Conservation (phyloP, 2,329 filamentous ascomycete genomes). For the Aspergillus fructus region DNA sequence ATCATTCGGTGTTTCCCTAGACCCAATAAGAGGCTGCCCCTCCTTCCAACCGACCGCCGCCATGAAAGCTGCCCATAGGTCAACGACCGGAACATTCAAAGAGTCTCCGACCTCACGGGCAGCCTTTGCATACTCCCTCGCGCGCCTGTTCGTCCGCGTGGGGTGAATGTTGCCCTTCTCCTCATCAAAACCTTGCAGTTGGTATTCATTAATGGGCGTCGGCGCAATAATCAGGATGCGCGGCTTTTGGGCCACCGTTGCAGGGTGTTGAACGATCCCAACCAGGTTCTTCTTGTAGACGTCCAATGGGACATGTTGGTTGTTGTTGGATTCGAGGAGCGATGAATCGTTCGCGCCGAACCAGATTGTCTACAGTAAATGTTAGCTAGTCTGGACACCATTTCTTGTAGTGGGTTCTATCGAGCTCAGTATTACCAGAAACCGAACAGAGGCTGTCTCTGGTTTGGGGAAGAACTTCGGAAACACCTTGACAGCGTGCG, state of each 20-base stretch:
- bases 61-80: slow-evolving; percentile 81
- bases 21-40: slow-evolving; percentile 55
- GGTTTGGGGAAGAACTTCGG: slow-evolving; percentile 70
- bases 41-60: slow-evolving; percentile 56
- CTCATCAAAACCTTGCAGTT: slow-evolving; percentile 52
- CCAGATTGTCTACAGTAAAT: slow-evolving; percentile 63
- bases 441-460: slow-evolving; percentile 47
- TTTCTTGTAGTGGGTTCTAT: background rate
- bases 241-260: slow-evolving; percentile 67
- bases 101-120: slow-evolving; percentile 61
- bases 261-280: slow-evolving; percentile 70
- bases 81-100: slow-evolving; percentile 63
- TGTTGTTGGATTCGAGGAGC: slow-evolving; percentile 56
- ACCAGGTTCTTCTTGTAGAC: slow-evolving; percentile 72
- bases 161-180: slow-evolving; percentile 49
- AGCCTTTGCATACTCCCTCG: slow-evolving; percentile 65
- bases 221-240: slow-evolving; percentile 76
- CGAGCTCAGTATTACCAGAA: slow-evolving; percentile 38
- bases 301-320: slow-evolving; percentile 75
- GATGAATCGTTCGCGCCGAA: slow-evolving; percentile 91
- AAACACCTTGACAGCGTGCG: slow-evolving; percentile 68
- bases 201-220: slow-evolving; percentile 78
- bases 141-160: slow-evolving; percentile 60
- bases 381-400: slow-evolving; percentile 1
- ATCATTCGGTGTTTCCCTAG: slow-evolving; percentile 58